A percentile compares a stretch with the other conserved stretches of the same genome.
Conservation (phyloP, 306 rosid species). For the Pyrus communis region DNA sequence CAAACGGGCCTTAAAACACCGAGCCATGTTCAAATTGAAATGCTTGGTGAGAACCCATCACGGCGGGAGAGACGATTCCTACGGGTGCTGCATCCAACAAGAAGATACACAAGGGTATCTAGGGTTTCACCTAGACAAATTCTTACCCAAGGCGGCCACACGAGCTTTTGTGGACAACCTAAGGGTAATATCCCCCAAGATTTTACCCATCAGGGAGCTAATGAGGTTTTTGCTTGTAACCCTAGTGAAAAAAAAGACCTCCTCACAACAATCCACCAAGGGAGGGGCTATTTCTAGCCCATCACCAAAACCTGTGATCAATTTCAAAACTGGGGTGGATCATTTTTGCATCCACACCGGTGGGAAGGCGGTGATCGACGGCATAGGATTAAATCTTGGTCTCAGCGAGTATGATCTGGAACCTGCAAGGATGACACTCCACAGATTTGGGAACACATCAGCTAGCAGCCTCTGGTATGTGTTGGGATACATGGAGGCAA, state of each 20-base stretch:
- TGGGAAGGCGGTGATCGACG: conserved; percentile 88
- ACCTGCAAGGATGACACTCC: conserved; percentile 90
- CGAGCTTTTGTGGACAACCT: conserved; percentile 75
- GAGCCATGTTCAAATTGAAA: conserved; percentile 42
- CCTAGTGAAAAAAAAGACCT: conserved; percentile 20
- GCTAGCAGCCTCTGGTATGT: conserved; percentile 90
- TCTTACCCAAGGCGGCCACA: conserved; percentile 81
- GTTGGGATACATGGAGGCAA: conserved; percentile 84
- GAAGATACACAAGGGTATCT: conserved; percentile 58
- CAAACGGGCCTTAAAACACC: conserved; percentile 36
- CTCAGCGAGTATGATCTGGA: conserved; percentile 61
- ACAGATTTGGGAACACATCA: conserved; percentile 84
- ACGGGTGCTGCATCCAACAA: conserved; percentile 54
- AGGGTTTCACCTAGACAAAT: conserved; percentile 58
- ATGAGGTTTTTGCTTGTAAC: conserved; percentile 34
- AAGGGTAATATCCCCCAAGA: conserved; percentile 54
- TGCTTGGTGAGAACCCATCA: conserved; percentile 68
- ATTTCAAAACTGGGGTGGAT: conserved; percentile 61
- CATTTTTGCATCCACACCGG: conserved; percentile 88
- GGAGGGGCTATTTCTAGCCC: not conserved
- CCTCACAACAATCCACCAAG: not conserved
- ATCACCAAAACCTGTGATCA: conserved; percentile 32
- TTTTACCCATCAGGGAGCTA: conserved; percentile 64
- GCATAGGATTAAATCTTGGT: conserved; percentile 56
- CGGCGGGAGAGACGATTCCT: conserved; percentile 72